Base-by-base conservation (phyloP, 169 alveolate species). In the Babesia divergens region DNA sequence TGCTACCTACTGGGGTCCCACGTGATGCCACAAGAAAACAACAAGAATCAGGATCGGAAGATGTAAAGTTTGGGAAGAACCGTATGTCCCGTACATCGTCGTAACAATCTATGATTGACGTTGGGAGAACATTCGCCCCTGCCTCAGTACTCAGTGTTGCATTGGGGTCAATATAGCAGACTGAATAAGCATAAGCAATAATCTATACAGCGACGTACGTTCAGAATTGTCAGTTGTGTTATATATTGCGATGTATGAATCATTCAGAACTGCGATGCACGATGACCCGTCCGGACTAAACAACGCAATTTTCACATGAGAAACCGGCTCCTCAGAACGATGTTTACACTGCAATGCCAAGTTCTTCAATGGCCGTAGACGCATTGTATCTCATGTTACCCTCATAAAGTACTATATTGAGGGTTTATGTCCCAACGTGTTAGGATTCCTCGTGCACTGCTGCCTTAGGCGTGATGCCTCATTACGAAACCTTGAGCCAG, bases 11-110 rank as follows among this genome's bases (percentile, higher is more conserved):
- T 22, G 88, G 88, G 18, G 28, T 62, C 16, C 75, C 75, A 24
- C 84, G 53, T 7, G 81, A 55, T 16, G 79, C 83, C 20, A 44
- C 32, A 14, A 70, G 40, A 6, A 80, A 62, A 35, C 83, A 70
- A 20, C 84, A 69, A 3, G 84, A 69, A 59, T 68, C 88, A 4
- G 83, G 84, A 32, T 47, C 54, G n/a, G 35, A 18, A 18, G 16
- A 26, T 9, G 29, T 56, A 47, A 49, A 80, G 20, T 65, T 71
- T 22, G 88, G 88, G 38, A 80, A 80, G 72, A 71, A 80, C 37
- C 68, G 65, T n/a, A 69, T 43, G 42, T 26, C 56, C 53, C 88
- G 56, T n/a, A 80, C 20, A 29, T 80, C 84, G 16, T 80, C 84
- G 35, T 67, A 4, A 35, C 60, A 43, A 0, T 24, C 24, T 46